Conservation (phyloP, 805 yeast species). For the Lipomyces anomalus region DNA sequence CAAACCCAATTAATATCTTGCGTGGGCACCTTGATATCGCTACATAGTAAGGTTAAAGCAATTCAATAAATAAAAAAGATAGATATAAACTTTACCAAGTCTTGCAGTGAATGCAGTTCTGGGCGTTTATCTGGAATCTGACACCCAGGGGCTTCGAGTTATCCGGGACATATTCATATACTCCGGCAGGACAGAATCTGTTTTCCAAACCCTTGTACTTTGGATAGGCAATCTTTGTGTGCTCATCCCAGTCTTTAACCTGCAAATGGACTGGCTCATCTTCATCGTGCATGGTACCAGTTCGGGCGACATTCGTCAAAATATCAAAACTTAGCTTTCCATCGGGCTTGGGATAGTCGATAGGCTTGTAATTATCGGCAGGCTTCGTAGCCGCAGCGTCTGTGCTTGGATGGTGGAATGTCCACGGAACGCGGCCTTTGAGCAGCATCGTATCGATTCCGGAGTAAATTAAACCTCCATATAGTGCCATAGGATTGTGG, state of each 20-base stretch:
- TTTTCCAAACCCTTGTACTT: constrained; percentile 81
- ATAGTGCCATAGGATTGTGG: constrained; percentile 62
- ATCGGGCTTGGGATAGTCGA: constrained; percentile 93
- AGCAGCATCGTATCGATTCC: constrained; percentile 77
- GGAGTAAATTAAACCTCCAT: constrained; percentile 78
- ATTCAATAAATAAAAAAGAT: not conserved
- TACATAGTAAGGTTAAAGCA: constrained; percentile 41
- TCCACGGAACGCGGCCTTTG: constrained; percentile 82
- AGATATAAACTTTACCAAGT: constrained; percentile 33
- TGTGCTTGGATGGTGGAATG: constrained; percentile 60
- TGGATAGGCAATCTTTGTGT: constrained; percentile 65
- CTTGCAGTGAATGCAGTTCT: constrained; percentile 97
- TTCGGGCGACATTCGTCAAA: constrained; percentile 88
- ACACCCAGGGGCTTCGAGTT: constrained; percentile 55
- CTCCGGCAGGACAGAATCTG: constrained; percentile 97
- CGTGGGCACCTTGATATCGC: constrained; percentile 93
- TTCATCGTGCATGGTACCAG: constrained; percentile 94
- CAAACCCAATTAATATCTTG: constrained; percentile 94
- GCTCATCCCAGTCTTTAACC: constrained; percentile 44
- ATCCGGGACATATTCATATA: constrained; percentile 84
- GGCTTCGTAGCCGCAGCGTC: constrained; percentile 68
- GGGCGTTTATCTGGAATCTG: constrained; percentile 87
- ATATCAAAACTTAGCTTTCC: constrained; percentile 88
- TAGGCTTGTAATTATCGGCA: constrained; percentile 63
- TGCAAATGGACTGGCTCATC: constrained; percentile 87